Conservation (phyloP, 176 grass and related monocot genomes). For the Thalia dealbata region DNA sequence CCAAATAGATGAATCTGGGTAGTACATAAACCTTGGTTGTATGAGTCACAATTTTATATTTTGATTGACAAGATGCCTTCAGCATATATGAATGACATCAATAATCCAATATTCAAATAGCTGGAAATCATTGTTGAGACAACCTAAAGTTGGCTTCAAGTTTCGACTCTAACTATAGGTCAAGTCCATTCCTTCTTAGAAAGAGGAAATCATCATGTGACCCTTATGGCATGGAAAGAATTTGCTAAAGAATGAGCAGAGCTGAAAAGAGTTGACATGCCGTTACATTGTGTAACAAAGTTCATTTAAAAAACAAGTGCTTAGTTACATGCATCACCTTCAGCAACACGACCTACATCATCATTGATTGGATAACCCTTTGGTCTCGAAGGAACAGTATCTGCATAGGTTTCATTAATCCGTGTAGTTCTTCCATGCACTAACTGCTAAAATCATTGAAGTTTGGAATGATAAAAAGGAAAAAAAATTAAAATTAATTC, state of each 20-base stretch:
- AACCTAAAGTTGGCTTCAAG: too few species aligned
- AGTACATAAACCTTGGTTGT: too few species aligned
- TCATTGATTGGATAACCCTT: constrained; percentile 28
- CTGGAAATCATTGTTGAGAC: too few species aligned
- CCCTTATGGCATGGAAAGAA: neutral
- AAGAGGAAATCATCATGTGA: neutral
- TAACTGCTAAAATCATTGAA: constrained; percentile 31
- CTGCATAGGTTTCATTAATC: constrained; percentile 57
- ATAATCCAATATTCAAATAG: too few species aligned
- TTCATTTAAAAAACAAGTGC: neutral
- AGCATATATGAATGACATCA: too few species aligned
- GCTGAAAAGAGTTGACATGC: neutral
- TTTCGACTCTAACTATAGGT: neutral
- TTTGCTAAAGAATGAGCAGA: neutral
- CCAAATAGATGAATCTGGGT: too few species aligned
- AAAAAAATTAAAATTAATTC: constrained; percentile 11
- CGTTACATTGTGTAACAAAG: neutral
- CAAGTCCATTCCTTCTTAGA: neutral
- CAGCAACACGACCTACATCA: constrained; percentile 17
- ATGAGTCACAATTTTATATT: too few species aligned
- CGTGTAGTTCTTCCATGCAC: constrained; percentile 32
- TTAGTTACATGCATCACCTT: constrained; percentile 1
- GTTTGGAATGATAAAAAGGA: constrained; percentile 14
- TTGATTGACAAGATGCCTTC: too few species aligned
- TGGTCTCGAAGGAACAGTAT: constrained; percentile 47